Evolutionary conservation across 257 asterid species (phyloP).

Genomic region (Solanum appendiculatum): DNA sequence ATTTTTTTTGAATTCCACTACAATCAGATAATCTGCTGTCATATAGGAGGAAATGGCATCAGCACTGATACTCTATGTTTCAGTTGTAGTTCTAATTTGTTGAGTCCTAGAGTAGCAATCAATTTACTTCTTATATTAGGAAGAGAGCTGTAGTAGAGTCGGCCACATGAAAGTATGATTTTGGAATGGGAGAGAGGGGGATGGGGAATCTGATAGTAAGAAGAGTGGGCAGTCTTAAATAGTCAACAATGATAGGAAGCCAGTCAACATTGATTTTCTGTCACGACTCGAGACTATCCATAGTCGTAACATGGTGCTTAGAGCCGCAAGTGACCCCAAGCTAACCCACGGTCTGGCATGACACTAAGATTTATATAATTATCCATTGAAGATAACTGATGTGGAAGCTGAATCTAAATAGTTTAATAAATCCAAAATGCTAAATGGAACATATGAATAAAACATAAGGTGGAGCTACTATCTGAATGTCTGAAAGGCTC

Average conservation of each 20-base stretch:
- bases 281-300: neutral
- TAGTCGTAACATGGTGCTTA: neutral
- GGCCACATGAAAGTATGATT: neutral
- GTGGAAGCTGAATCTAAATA: neutral
- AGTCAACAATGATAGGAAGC: neutral
- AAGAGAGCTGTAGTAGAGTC: neutral
- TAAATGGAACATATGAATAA: neutral
- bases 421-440: neutral
- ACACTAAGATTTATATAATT: neutral
- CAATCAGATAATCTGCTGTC: neutral
- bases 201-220: neutral
- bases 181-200: neutral
- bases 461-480: neutral
- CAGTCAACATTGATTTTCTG: neutral
- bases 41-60: neutral
- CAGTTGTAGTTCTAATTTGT: neutral
- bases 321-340: neutral
- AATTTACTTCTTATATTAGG: neutral
- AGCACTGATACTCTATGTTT: neutral
- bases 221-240: neutral
- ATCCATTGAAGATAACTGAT: neutral
- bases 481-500: neutral
- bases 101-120: neutral
- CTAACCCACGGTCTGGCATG: neutral
- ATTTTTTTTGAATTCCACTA: neutral